Percentiles rank a stretch among this genome's conserved stretches.
phyloP scores from a whole-genome alignment of 192 early-diverging fungal genomes.

The Coemansia sp. region DNA sequence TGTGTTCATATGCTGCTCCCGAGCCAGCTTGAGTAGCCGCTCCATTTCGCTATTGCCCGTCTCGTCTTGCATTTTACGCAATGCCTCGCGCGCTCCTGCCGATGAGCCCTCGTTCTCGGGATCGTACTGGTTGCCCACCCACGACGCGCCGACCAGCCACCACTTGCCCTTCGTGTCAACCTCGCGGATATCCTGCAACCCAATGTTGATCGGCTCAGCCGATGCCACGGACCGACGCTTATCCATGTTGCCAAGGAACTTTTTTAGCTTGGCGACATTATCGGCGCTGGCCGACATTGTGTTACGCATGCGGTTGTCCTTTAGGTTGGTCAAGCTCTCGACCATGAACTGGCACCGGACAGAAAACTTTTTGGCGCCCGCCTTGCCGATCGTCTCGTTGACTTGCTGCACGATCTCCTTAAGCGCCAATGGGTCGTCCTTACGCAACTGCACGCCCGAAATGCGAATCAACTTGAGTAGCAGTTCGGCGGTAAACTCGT shows the following conservation, averaged over 20 bases:
- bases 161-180: constrained; percentile 90
- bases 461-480: constrained; percentile 72
- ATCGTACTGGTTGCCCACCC: constrained; percentile 67
- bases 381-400: constrained; percentile 35
- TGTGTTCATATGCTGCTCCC: constrained; percentile 94
- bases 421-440: constrained; percentile 88
- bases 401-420: constrained; percentile 81
- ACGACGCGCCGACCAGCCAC: constrained; percentile 97
- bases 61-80: constrained; percentile 6
- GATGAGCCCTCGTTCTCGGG: constrained; percentile 6
- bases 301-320: constrained; percentile 86
- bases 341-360: constrained; percentile 89
- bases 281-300: constrained; percentile 62
- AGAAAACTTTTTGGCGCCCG: constrained; percentile 38
- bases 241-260: constrained; percentile 70
- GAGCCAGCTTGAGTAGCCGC: constrained; percentile 76
- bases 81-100: constrained; percentile 11
- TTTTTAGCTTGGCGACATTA: constrained; percentile 73
- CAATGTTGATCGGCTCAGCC: constrained; percentile 79
- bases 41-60: constrained; percentile 46
- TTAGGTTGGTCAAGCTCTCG: constrained; percentile 89
- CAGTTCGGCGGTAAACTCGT: constrained; percentile 86
- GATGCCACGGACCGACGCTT: constrained; percentile 50
- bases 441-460: constrained; percentile 80
- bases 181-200: constrained; percentile 80